Evolutionary conservation across 805 yeast genomes (phyloP), one percentile per base, ranked within the genome.

Genomic region (Candida sphagnicola): DNA sequence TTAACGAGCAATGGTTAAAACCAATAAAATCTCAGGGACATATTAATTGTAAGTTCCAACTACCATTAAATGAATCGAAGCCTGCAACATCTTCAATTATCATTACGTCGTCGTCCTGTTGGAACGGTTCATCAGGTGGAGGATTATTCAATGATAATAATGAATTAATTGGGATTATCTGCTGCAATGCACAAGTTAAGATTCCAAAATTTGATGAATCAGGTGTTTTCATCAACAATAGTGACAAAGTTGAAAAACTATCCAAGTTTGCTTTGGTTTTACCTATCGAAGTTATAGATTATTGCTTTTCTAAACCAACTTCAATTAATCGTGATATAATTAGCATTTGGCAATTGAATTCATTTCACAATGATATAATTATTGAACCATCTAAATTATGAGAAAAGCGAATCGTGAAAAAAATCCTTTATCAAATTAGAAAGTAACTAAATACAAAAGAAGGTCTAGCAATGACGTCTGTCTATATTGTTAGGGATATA

Each of bases 91-190:
- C 33, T 16, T 19, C 30, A n/a, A 41, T 70, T 40, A 47, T 68
- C 2, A 48, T 70, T 0, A 52, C 71, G 1, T 65, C 75, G 0
- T 56, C 74, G 0, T 56, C 70, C 6, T 72, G 75, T 47, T 73
- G 77, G 77, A 66, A 71, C 38, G 78, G 78, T 1, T 71, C 77
- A 3, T 67, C 74, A 1, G 78, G 78, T 0, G 77, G 77, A 0
- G 75, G 72, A 0, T 48, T 72, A 2, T 60, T 68, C 31, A 40
- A 42, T 14, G 19, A 30, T 2, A 26, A 40, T 1, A 34, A 47
- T 13, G 44, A 53, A 11, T 45, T 72, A 8, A 36, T 67, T 5
- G 78, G 76, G 0, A 41, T 72, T 4, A 65, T 72, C 41, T 69
- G 70, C 37, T 66, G 74, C 31, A 72, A 72, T 46, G 76, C 71